phyloP scores from a whole-genome alignment of 1,284 basidiomycete species.

The Cutaneotrichosporon dermatis region DNA sequence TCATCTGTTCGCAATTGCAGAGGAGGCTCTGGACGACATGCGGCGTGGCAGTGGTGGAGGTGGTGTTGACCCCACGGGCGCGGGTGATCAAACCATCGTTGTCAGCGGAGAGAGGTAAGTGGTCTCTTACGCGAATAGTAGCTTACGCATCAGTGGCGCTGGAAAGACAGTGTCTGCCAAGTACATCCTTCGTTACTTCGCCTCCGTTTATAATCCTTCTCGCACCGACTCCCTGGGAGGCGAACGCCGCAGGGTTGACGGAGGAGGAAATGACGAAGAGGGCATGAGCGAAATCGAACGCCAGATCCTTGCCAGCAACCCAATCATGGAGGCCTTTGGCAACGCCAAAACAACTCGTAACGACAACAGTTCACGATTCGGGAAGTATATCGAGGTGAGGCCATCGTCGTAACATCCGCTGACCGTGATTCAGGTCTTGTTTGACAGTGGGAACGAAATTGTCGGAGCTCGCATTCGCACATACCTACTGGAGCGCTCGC shows the following conservation, averaged over 20 bases:
- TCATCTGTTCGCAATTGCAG: conserved; percentile 97
- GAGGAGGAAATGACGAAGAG: conserved; percentile 39
- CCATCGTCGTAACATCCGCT: not conserved
- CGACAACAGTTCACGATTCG: conserved; percentile 98
- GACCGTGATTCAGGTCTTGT: conserved; percentile 65
- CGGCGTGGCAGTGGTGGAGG: conserved; percentile 48
- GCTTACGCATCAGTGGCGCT: conserved; percentile 65
- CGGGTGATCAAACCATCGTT: conserved; percentile 90
- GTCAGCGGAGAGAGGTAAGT: conserved; percentile 94
- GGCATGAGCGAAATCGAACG: conserved; percentile 88
- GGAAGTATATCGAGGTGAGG: conserved; percentile 95
- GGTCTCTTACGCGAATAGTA: too few species aligned
- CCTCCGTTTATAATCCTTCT: conserved; percentile 85
- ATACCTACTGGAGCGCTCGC: conserved; percentile 93
- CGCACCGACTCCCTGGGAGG: conserved; percentile 46
- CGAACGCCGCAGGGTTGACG: conserved; percentile 22
- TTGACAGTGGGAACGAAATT: conserved; percentile 91
- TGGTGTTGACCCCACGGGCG: conserved; percentile 66
- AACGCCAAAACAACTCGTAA: conserved; percentile 99
- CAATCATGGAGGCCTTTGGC: conserved; percentile 97
- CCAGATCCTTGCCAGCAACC: conserved; percentile 97
- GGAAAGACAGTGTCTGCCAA: conserved; percentile 99
- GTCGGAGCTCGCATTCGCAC: conserved; percentile 97
- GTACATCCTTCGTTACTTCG: conserved; percentile 98
- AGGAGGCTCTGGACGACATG: conserved; percentile 99